phyloP scores from a whole-genome alignment of 2,329 filamentous ascomycete genomes.

The Fonsecaea multimorphosa region DNA sequence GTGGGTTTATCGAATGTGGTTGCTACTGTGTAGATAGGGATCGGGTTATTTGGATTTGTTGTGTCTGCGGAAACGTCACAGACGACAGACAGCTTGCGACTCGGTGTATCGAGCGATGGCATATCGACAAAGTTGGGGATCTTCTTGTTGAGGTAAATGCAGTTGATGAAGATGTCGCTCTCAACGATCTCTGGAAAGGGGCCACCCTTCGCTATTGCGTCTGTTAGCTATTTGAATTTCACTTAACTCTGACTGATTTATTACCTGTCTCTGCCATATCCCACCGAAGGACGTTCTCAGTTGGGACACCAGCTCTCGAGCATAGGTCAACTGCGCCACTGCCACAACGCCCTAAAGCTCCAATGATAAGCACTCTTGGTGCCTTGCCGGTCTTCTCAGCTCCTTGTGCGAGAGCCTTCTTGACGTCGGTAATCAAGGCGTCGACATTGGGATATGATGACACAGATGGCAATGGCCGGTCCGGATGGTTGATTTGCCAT shows the following conservation, averaged over 20 bases:
- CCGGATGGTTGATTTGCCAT: conserved; percentile 20
- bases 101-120: not conserved
- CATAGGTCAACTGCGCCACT: conserved; percentile 82
- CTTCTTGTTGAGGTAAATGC: not conserved
- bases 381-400: conserved; percentile 69
- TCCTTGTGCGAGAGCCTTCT: conserved; percentile 68
- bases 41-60: not conserved
- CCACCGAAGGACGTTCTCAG: conserved; percentile 72
- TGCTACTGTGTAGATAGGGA: not conserved
- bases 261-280: conserved; percentile 80
- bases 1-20: not conserved
- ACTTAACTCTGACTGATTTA: conserved; percentile 15
- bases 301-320: conserved; percentile 73
- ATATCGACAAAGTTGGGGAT: not conserved
- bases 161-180: not conserved
- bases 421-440: conserved; percentile 13
- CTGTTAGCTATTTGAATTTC: conserved; percentile 14
- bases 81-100: not conserved
- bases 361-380: conserved; percentile 82
- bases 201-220: not conserved
- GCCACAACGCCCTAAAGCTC: conserved; percentile 75
- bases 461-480: conserved; percentile 18
- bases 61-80: not conserved
- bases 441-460: conserved; percentile 27
- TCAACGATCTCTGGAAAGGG: not conserved